These are phyloP conservation scores for Ceratocystis albifundus DNA, from an alignment of 2,329 filamentous ascomycete genomes.

Conservation along the genomic window DNA sequence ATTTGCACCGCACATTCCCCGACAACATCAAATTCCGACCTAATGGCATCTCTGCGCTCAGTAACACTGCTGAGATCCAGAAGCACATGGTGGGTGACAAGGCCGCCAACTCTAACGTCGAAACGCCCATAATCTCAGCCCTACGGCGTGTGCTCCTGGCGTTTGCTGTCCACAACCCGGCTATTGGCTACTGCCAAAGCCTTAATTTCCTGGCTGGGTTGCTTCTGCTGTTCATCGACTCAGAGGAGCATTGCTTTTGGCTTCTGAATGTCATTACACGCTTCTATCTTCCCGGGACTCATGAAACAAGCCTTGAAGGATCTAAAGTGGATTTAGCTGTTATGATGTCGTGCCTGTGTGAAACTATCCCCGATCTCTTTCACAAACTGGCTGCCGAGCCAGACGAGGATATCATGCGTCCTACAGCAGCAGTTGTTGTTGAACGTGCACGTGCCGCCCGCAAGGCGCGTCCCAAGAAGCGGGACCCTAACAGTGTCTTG, in stretches of 20 bases:
- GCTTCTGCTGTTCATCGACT: conserved; percentile 72
- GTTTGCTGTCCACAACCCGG: conserved; percentile 81
- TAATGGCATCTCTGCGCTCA: conserved; percentile 31
- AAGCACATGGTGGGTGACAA: conserved; percentile 33
- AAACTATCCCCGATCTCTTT: conserved; percentile 74
- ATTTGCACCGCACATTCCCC: conserved; percentile 86
- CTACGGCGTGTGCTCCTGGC: conserved; percentile 77
- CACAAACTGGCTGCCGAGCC: conserved; percentile 74
- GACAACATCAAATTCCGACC: conserved; percentile 89
- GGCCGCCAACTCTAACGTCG: conserved; percentile 29
- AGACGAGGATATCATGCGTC: conserved; percentile 37
- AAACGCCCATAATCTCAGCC: conserved; percentile 57
- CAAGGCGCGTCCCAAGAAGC: conserved; percentile 30
- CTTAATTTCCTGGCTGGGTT: conserved; percentile 90
- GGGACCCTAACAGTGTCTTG: conserved; percentile 34
- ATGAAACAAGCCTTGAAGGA: conserved; percentile 79
- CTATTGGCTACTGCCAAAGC: conserved; percentile 89
- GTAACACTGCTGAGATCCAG: conserved; percentile 29
- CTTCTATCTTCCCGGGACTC: conserved; percentile 78
- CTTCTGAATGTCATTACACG: conserved; percentile 86
- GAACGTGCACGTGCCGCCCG: conserved; percentile 24
- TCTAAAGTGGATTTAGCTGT: conserved; percentile 91
- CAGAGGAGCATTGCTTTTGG: conserved; percentile 86
- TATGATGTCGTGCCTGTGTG: conserved; percentile 74
- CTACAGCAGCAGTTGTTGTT: conserved; percentile 26